Conservation (phyloP, 768 basidiomycete genomes). For the Strobilomyces confusus region DNA sequence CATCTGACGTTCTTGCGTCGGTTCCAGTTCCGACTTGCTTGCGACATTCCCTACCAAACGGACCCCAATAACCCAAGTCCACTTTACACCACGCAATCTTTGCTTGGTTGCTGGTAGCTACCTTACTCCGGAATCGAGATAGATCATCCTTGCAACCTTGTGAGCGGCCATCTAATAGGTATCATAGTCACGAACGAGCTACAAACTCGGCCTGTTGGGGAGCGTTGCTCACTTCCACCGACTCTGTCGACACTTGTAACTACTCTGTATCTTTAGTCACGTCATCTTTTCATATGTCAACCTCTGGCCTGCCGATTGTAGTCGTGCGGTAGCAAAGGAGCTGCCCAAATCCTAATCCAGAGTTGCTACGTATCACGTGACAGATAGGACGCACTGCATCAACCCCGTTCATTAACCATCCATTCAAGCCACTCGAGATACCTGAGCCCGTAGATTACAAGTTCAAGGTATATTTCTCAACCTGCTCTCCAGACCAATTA, state of each 20-base stretch:
- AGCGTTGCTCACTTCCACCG: not conserved
- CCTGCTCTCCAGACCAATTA: not conserved
- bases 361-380: conserved; percentile 19
- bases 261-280: not conserved
- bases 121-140: conserved; percentile 56
- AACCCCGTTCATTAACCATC: conserved; percentile 6
- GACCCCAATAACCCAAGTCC: conserved; percentile 87
- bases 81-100: conserved; percentile 93
- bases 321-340: too few relatives aligned
- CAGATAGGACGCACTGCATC: not conserved
- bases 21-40: conserved; percentile 71
- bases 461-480: conserved; percentile 2
- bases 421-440: conserved; percentile 20
- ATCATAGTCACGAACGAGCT: conserved; percentile 1
- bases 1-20: conserved; percentile 2
- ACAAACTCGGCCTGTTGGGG: not conserved
- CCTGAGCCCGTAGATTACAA: conserved; percentile 10
- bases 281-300: not conserved
- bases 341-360: too few relatives aligned
- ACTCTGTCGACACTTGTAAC: not conserved
- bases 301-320: too few relatives aligned
- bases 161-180: not conserved
- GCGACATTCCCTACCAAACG: conserved; percentile 94
- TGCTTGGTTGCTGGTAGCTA: conserved; percentile 83
- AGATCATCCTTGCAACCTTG: not conserved